These are phyloP conservation scores for Apiotrichum veenhuisii DNA, from an alignment of 1,284 basidiomycete genomes.

Conservation along the genomic window DNA sequence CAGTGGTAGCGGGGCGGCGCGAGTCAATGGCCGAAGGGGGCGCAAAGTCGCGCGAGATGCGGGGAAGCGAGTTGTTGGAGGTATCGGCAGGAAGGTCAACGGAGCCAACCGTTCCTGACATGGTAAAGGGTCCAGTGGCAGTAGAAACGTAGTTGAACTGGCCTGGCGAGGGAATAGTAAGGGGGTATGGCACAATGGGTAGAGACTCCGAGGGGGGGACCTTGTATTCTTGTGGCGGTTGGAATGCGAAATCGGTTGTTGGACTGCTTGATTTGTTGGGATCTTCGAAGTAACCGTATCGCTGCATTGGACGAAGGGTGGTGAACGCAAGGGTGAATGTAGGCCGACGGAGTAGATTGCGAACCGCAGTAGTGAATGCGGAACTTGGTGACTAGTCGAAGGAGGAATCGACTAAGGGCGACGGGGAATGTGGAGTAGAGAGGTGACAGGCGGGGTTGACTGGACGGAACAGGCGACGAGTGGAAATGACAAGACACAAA, in stretches of 20 bases:
- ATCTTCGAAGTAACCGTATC: background rate
- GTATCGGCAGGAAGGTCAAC: background rate
- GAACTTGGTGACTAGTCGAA: too few relatives aligned
- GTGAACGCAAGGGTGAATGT: background rate
- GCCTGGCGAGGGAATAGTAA: background rate
- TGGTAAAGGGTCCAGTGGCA: constrained; percentile 1
- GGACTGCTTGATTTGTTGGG: background rate
- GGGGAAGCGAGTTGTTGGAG: constrained; percentile 36
- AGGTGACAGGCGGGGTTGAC: background rate
- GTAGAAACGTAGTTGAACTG: background rate
- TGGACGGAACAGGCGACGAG: too few relatives aligned
- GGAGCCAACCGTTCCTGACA: constrained; percentile 13
- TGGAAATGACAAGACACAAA: too few relatives aligned
- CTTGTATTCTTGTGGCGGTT: constrained; percentile 20
- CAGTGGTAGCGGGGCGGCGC: constrained; percentile 43
- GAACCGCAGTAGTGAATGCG: too few relatives aligned
- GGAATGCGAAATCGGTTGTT: constrained; percentile 33
- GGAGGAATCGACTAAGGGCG: too few relatives aligned
- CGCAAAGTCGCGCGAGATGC: constrained; percentile 46
- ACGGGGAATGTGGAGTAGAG: background rate
- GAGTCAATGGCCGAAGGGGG: constrained; percentile 37
- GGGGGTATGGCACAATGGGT: constrained; percentile 1
- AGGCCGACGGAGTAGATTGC: background rate
- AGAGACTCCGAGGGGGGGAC: background rate
- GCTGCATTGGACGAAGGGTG: background rate